These are phyloP conservation scores for Aciculosporium take DNA, from an alignment of 2,329 filamentous ascomycete genomes.

Conservation along the genomic window DNA sequence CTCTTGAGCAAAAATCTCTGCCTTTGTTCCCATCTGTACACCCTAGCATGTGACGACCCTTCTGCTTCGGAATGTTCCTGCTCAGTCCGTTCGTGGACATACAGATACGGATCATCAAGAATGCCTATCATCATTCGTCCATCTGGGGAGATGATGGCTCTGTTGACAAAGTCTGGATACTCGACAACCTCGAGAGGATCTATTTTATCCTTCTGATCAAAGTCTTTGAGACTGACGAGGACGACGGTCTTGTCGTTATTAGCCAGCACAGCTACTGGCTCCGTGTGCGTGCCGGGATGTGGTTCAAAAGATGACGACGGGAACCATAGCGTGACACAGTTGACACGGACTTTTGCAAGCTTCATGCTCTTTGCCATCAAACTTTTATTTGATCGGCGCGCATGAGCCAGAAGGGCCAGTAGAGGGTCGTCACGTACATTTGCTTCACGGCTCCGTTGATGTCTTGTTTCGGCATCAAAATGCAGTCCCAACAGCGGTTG, in stretches of 20 bases:
- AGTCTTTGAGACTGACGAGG: constrained; percentile 61
- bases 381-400: constrained; percentile 27
- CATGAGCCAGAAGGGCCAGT: constrained; percentile 23
- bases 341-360: constrained; percentile 46
- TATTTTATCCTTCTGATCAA: constrained; percentile 26
- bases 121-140: constrained; percentile 69
- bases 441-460: constrained; percentile 20
- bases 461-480: constrained; percentile 8
- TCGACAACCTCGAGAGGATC: constrained; percentile 55
- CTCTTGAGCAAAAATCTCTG: constrained; percentile 43
- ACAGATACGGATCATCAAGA: constrained; percentile 74
- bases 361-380: constrained; percentile 36
- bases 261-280: constrained; percentile 55
- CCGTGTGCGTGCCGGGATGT: constrained; percentile 27
- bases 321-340: constrained; percentile 52
- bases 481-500: constrained; percentile 13
- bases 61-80: constrained; percentile 17
- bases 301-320: constrained; percentile 25
- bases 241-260: constrained; percentile 89
- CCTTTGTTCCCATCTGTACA: constrained; percentile 37
- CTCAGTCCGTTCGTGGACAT: constrained; percentile 54
- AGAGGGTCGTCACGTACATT: constrained; percentile 19
- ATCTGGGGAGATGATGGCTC: constrained; percentile 84
- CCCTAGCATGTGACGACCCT: constrained; percentile 11
- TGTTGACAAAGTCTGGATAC: constrained; percentile 80